phyloP scores from a whole-genome alignment of 164 flowering plant species.

The Magnolia changhungtana region DNA sequence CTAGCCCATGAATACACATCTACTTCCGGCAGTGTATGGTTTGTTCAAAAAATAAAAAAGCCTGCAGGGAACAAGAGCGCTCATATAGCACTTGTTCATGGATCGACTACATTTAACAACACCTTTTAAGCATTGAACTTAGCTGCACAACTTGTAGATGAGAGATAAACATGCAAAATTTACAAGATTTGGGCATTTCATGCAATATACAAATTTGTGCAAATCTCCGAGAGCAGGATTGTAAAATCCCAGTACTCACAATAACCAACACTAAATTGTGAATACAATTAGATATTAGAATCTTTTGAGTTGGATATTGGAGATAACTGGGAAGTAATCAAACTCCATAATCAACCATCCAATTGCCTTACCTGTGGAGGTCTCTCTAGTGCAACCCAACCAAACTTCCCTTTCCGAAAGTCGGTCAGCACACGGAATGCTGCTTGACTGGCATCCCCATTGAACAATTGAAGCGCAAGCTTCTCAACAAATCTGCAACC shows the following conservation, averaged over 20 bases:
- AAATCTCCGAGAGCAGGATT: background rate
- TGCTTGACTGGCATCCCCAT: slow-evolving; percentile 81
- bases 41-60: too few species aligned
- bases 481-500: slow-evolving; percentile 71
- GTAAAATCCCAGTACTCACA: background rate
- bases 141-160: background rate
- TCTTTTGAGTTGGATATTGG: background rate
- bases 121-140: too few species aligned
- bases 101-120: too few species aligned
- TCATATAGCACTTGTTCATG: too few species aligned
- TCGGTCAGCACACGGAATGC: slow-evolving; percentile 83
- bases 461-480: slow-evolving; percentile 69
- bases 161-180: background rate
- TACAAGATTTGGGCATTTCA: background rate
- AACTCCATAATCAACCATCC: background rate
- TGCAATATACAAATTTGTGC: background rate
- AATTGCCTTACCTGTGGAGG: slow-evolving; percentile 48
- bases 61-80: too few species aligned
- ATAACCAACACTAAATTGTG: background rate
- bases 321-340: background rate
- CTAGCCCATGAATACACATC: too few species aligned
- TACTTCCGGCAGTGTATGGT: too few species aligned
- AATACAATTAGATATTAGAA: background rate
- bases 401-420: slow-evolving; percentile 90
- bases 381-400: slow-evolving; percentile 84